Evolutionary conservation across 441 rosid genomes (phyloP).

Genomic region (Cnidoscolus chayamansa): DNA sequence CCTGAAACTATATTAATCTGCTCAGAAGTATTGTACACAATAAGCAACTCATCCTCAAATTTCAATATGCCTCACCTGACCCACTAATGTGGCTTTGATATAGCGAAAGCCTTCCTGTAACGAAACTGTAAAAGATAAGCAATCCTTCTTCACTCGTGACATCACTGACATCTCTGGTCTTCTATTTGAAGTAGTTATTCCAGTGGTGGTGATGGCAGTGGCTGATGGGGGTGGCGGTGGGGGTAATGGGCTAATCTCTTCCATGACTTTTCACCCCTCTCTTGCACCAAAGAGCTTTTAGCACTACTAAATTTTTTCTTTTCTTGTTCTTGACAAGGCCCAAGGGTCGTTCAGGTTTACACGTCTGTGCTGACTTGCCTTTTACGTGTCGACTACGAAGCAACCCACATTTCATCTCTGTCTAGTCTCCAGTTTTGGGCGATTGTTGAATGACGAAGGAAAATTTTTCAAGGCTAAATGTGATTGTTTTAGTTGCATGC

Average conservation of each 20-base stretch:
- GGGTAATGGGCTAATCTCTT: constrained; percentile 21
- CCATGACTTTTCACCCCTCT: constrained; percentile 12
- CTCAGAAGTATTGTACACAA: no score
- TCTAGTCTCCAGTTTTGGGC: no score
- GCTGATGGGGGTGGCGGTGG: constrained; percentile 17
- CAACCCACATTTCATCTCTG: constrained; percentile 5
- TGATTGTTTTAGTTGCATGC: no score
- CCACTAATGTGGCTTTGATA: constrained; percentile 44
- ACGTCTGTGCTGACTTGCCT: neutral
- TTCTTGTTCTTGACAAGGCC: no score
- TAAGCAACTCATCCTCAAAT: neutral
- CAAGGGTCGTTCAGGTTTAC: neutral
- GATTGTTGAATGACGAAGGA: no score
- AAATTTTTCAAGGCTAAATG: no score
- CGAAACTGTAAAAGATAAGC: constrained; percentile 39
- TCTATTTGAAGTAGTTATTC: neutral
- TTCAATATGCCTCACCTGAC: constrained; percentile 30
- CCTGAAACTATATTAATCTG: neutral
- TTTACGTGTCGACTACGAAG: constrained; percentile 9
- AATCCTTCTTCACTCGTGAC: constrained; percentile 34
- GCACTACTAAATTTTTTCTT: no score
- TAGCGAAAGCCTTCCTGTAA: constrained; percentile 42
- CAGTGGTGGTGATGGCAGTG: constrained; percentile 4
- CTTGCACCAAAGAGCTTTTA: no score
- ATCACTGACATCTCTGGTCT: constrained; percentile 25